These are phyloP conservation scores for Saturnispora sanitii DNA, from an alignment of 805 yeast species.

Conservation along the genomic window DNA sequence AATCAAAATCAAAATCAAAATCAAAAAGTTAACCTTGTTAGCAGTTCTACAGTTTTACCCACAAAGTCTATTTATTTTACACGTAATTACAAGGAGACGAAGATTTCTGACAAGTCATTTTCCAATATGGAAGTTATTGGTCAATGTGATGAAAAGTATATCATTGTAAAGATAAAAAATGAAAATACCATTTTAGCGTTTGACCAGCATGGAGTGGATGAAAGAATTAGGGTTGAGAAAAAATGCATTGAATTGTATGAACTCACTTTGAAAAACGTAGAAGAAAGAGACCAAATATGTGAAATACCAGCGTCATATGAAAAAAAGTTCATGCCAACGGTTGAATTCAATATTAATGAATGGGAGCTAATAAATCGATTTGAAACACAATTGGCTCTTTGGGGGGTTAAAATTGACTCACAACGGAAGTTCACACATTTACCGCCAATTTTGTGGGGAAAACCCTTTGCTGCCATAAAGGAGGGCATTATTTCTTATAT, in stretches of 20 bases:
- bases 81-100: neutral
- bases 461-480: conserved; percentile 5
- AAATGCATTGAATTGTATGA: conserved; percentile 31
- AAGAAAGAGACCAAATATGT: too few relatives aligned
- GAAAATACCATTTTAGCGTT: conserved; percentile 31
- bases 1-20: too few relatives aligned
- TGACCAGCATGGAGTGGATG: conserved; percentile 87
- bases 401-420: too few relatives aligned
- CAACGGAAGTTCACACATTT: neutral
- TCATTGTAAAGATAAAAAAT: conserved; percentile 31
- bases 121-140: conserved; percentile 30
- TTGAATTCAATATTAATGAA: too few relatives aligned
- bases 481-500: conserved; percentile 12
- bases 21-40: too few relatives aligned
- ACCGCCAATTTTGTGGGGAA: neutral
- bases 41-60: too few relatives aligned
- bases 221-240: conserved; percentile 53
- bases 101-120: conserved; percentile 16
- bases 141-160: conserved; percentile 59
- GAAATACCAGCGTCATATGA: too few relatives aligned
- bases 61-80: conserved; percentile 11
- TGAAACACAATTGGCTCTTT: conserved; percentile 11
- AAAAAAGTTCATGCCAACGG: too few relatives aligned
- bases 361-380: neutral
- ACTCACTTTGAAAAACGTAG: neutral